phyloP scores from a whole-genome alignment of 2,329 filamentous ascomycete species.

The Monosporascus ibericus region DNA sequence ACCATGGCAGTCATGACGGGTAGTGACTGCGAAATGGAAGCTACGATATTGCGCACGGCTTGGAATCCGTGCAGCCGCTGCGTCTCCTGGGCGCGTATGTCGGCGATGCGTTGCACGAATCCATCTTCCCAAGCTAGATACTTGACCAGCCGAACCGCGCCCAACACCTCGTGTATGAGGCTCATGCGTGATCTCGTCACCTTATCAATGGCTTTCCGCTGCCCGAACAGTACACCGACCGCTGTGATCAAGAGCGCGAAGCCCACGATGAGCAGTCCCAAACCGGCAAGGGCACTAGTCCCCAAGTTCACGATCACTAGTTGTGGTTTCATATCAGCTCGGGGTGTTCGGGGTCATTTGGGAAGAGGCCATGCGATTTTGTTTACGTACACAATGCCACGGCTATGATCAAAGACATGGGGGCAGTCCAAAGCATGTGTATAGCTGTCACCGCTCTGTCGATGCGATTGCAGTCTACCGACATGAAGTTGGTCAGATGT shows the following conservation, averaged over 20 bases:
- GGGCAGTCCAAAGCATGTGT: slow-evolving; percentile 84
- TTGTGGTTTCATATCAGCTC: neutral
- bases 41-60: slow-evolving; percentile 72
- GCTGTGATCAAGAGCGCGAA: slow-evolving; percentile 68
- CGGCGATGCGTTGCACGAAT: slow-evolving; percentile 67
- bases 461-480: slow-evolving; percentile 82
- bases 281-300: slow-evolving; percentile 80
- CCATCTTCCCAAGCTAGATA: slow-evolving; percentile 88
- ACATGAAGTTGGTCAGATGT: slow-evolving; percentile 83
- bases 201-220: slow-evolving; percentile 75
- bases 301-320: slow-evolving; percentile 69
- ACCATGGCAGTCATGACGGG: slow-evolving; percentile 91
- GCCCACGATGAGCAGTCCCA: slow-evolving; percentile 68
- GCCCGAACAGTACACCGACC: slow-evolving; percentile 65
- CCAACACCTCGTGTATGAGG: slow-evolving; percentile 81
- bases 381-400: slow-evolving; percentile 49
- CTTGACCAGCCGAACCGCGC: slow-evolving; percentile 85
- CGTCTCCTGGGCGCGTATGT: slow-evolving; percentile 69
- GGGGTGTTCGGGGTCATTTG: neutral
- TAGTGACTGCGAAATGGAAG: slow-evolving; percentile 71
- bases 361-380: too few species aligned
- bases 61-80: slow-evolving; percentile 70
- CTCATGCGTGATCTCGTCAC: slow-evolving; percentile 84
- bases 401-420: slow-evolving; percentile 68
- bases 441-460: slow-evolving; percentile 80